Conservation (phyloP, 805 yeast genomes). For the Monosporozyma aquatica region DNA sequence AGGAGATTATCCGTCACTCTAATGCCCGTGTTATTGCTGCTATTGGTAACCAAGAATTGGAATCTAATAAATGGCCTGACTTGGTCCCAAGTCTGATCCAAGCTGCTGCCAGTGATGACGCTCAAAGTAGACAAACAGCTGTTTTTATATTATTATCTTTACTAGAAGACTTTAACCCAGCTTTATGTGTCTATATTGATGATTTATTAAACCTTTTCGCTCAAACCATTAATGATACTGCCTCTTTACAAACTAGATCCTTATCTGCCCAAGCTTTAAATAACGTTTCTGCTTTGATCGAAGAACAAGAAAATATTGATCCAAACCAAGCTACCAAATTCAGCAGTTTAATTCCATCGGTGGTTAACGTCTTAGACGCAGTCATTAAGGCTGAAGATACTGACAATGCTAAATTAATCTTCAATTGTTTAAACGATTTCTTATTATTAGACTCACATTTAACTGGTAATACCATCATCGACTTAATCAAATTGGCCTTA, state of each 20-base stretch:
- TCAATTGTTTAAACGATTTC: constrained; percentile 77
- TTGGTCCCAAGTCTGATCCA: constrained; percentile 62
- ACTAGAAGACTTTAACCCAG: constrained; percentile 59
- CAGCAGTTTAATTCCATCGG: constrained; percentile 60
- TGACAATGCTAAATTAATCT: constrained; percentile 62
- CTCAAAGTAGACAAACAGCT: constrained; percentile 68
- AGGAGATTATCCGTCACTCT: constrained; percentile 71
- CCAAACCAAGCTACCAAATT: constrained; percentile 45
- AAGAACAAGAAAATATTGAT: constrained; percentile 43
- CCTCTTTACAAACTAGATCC: constrained; percentile 67
- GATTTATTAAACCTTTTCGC: constrained; percentile 67
- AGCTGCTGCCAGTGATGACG: constrained; percentile 49
- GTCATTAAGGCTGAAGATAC: constrained; percentile 63
- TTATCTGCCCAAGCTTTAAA: constrained; percentile 75
- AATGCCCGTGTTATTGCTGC: constrained; percentile 83
- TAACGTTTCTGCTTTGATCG: constrained; percentile 54
- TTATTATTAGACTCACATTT: constrained; percentile 67
- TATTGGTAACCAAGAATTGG: constrained; percentile 70
- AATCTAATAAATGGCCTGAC: constrained; percentile 62
- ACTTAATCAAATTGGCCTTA: constrained; percentile 61
- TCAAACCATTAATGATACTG: constrained; percentile 53
- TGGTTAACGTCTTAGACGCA: constrained; percentile 73
- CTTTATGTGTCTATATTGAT: constrained; percentile 47
- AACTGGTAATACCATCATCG: constrained; percentile 64
- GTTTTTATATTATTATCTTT: constrained; percentile 69